Percentiles rank a stretch among this genome's conserved stretches.
These are phyloP conservation scores for Omphalotus olearius DNA, from an alignment of 1,284 basidiomycete genomes.

Conservation along the genomic window DNA sequence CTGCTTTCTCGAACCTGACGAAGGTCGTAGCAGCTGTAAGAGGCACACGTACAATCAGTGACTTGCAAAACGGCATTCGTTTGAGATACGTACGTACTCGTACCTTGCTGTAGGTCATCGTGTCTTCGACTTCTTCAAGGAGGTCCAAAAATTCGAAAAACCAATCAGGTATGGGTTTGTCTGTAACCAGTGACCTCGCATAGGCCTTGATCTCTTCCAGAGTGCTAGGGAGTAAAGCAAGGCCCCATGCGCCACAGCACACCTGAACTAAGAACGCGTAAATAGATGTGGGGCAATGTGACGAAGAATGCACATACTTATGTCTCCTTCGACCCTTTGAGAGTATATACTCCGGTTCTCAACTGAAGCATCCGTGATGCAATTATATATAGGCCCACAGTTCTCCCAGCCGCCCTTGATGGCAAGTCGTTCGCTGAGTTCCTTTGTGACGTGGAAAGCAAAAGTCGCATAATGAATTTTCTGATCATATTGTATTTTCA, in stretches of 20 bases:
- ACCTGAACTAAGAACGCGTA: neutral
- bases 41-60: neutral
- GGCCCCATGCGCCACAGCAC: constrained; percentile 15
- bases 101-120: constrained; percentile 10
- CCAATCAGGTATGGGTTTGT: constrained; percentile 16
- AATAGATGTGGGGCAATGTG: neutral
- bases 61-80: neutral
- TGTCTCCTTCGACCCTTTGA: neutral
- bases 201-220: constrained; percentile 15
- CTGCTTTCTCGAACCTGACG: constrained; percentile 14
- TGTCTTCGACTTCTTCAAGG: constrained; percentile 15
- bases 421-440: neutral
- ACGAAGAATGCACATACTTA: neutral
- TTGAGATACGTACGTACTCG: constrained; percentile 15
- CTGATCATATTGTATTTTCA: constrained; percentile 16
- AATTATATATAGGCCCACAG: neutral
- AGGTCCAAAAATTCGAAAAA: constrained; percentile 15
- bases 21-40: constrained; percentile 14
- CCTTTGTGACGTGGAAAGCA: constrained; percentile 5
- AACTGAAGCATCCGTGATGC: neutral
- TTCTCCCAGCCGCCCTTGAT: neutral
- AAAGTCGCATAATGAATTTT: constrained; percentile 16
- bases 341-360: neutral
- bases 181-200: constrained; percentile 8
- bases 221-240: constrained; percentile 12